Evolutionary conservation across 2,329 filamentous ascomycete genomes (phyloP).

Genomic region (Colletotrichum sublineola): DNA sequence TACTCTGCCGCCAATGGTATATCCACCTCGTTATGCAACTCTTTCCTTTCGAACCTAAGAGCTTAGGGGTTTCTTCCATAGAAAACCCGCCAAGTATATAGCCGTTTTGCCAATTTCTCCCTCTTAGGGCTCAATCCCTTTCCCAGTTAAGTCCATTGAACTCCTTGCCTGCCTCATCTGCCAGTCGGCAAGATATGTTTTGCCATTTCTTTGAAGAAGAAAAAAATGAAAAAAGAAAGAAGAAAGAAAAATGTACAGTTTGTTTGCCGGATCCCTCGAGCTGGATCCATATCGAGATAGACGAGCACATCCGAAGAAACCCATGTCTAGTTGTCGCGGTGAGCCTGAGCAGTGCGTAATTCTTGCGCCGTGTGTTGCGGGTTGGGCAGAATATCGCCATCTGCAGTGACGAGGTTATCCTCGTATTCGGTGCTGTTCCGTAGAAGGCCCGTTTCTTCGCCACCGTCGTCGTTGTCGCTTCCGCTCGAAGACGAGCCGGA

Average conservation of each 20-base stretch:
- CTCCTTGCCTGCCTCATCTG: slow-evolving; percentile 32
- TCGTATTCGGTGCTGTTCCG: slow-evolving; percentile 55
- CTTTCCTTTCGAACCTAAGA: background rate
- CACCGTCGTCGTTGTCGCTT: slow-evolving; percentile 59
- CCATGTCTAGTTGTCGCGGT: slow-evolving; percentile 39
- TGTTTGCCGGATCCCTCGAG: background rate
- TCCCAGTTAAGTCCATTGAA: slow-evolving; percentile 13
- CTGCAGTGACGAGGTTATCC: slow-evolving; percentile 54
- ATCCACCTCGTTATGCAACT: slow-evolving; percentile 33
- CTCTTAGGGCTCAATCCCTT: background rate
- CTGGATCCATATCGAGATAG: slow-evolving; percentile 36
- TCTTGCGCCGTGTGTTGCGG: slow-evolving; percentile 46
- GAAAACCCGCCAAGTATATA: background rate
- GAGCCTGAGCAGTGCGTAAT: slow-evolving; percentile 39
- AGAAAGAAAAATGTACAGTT: background rate
- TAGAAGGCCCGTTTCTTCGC: slow-evolving; percentile 63
- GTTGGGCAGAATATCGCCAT: slow-evolving; percentile 57
- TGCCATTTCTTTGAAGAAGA: no score
- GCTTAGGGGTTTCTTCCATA: background rate
- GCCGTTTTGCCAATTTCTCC: background rate
- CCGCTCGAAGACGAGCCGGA: slow-evolving; percentile 54
- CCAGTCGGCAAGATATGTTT: slow-evolving; percentile 9
- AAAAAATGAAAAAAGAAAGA: background rate
- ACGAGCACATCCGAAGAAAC: slow-evolving; percentile 29
- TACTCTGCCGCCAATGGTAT: slow-evolving; percentile 35